These are phyloP conservation scores for Pilatotrama ljubarskyi DNA, from an alignment of 768 basidiomycete genomes.

Conservation along the genomic window DNA sequence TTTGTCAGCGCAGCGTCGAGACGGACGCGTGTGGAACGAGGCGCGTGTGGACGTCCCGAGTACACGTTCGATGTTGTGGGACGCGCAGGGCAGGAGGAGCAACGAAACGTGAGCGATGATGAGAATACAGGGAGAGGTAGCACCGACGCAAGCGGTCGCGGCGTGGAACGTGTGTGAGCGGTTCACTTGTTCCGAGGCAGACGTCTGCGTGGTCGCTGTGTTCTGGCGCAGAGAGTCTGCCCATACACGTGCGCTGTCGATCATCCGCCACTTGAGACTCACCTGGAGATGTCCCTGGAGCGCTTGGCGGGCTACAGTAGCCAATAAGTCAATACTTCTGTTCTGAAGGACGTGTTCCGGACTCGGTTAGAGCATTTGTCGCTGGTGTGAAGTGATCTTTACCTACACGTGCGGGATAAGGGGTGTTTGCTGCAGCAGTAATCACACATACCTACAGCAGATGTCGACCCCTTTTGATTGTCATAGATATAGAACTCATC, in stretches of 20 bases:
- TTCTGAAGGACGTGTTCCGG: too few species aligned
- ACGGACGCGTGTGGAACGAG: background rate
- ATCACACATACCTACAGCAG: too few species aligned
- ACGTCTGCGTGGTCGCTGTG: background rate
- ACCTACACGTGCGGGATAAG: too few species aligned
- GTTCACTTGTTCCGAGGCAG: background rate
- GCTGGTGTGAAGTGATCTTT: too few species aligned
- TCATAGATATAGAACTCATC: too few species aligned
- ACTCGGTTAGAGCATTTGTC: too few species aligned
- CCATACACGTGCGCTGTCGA: slow-evolving; percentile 10
- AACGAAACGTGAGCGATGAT: slow-evolving; percentile 2
- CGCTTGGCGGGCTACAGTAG: too few species aligned
- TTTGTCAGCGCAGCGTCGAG: background rate
- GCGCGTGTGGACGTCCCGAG: background rate
- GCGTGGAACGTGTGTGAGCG: background rate
- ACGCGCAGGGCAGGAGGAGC: background rate
- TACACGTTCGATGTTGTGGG: slow-evolving; percentile 12
- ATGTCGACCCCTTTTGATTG: too few species aligned
- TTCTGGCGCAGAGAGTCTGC: background rate
- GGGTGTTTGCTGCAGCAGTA: too few species aligned
- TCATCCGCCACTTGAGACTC: background rate
- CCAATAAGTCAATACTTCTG: too few species aligned
- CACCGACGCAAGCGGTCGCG: background rate
- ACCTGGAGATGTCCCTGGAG: too few species aligned
- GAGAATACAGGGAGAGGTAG: background rate